phyloP scores from a whole-genome alignment of 495 filamentous ascomycete genomes.

The Glutinoglossum americanum region DNA sequence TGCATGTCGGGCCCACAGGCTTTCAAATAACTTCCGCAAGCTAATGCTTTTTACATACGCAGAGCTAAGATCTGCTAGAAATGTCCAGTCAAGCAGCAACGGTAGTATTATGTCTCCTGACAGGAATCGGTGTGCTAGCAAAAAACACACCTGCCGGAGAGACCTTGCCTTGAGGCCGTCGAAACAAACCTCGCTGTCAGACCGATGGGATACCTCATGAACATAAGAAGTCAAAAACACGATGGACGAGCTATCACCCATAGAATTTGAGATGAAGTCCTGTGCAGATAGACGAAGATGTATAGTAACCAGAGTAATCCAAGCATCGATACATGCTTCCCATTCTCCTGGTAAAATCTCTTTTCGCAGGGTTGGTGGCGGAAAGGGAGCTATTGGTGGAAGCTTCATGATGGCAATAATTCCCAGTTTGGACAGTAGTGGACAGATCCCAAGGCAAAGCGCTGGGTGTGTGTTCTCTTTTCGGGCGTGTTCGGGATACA shows the following conservation, averaged over 20 bases:
- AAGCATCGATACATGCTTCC: conserved; percentile 57
- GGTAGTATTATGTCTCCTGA: conserved; percentile 21
- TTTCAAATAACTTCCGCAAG: conserved; percentile 21
- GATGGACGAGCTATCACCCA: conserved; percentile 31
- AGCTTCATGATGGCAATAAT: conserved; percentile 27
- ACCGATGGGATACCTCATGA: conserved; percentile 18
- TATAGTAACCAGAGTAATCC: conserved; percentile 40
- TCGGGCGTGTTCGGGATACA: no score
- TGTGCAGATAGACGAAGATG: conserved; percentile 35
- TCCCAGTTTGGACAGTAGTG: no score
- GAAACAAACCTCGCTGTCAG: conserved; percentile 15
- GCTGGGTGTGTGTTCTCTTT: no score
- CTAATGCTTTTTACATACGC: conserved; percentile 30
- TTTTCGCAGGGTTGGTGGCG: conserved; percentile 41
- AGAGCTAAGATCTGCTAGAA: conserved; percentile 33
- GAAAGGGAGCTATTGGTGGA: conserved; percentile 56
- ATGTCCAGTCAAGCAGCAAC: conserved; percentile 29
- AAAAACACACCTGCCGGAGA: conserved; percentile 40
- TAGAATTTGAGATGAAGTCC: conserved; percentile 26
- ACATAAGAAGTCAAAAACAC: conserved; percentile 42
- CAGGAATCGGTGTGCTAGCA: conserved; percentile 30
- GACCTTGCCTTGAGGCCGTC: conserved; percentile 25
- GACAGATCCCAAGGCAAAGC: no score
- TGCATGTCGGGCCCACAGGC: conserved; percentile 23
- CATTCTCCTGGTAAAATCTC: conserved; percentile 48